Base-by-base conservation (phyloP, 2,329 filamentous ascomycete genomes). In the Botryotinia convoluta region DNA sequence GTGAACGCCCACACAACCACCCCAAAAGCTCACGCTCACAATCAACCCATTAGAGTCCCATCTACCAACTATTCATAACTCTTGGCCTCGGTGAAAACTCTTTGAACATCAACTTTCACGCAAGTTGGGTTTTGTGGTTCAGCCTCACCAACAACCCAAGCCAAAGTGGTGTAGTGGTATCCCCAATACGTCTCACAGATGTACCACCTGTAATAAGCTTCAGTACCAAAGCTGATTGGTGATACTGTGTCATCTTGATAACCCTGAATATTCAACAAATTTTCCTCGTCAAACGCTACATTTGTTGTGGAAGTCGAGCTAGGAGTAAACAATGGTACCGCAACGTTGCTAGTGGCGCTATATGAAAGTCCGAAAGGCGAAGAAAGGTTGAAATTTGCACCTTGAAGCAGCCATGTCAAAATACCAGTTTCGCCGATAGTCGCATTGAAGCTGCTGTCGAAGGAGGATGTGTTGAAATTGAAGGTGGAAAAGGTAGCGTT, bases 41-140 rank as follows among this genome's bases (percentile, higher is more conserved):
- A 57, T 10, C 29, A 37, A 29, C 2, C 9, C 18, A 67, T 4
- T 18, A 5, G 35, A 35, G 20, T 42, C 42, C 29, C 12, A 42
- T 48, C 35, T 39, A 57, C 16, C 48, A 37, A 26, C 29, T 35
- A n/a, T 57, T 67, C 14, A 48, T 57, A 68, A 20, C 18, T 4
- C 16, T 42, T 16, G 35, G 6, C 35, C 26, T 29, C 16, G 4
- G 22, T 32, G 32, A 74, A 74, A 20, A 72, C 51, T 74, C 83
- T 81, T 75, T 81, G 80, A 12, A 86, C 84, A 67, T 81, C 78
- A 16, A 85, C 84, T 71, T 81, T 82, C 29, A 80, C 77, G 78
- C 85, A 86, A 59, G 79, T 83, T 16, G 84, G 84, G 76, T 86
- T 86, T 78, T 86, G 80, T 9, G 84, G 84, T 74, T 79, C 74